phyloP scores from a whole-genome alignment of 1,284 basidiomycete genomes.

The Tremellales sp. region DNA sequence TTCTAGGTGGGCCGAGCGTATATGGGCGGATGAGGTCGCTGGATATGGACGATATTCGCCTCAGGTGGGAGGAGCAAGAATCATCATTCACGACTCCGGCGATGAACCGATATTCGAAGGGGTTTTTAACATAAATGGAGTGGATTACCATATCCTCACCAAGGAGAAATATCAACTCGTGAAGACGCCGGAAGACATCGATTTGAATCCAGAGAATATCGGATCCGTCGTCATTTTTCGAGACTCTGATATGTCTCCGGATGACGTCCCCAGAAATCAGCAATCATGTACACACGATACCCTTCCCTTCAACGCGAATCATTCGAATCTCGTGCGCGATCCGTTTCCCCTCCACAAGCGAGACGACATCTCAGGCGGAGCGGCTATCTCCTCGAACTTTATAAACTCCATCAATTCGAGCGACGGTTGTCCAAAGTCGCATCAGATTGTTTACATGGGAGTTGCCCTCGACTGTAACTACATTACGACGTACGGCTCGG shows the following conservation, averaged over 20 bases:
- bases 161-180: constrained; percentile 64
- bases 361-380: constrained; percentile 31
- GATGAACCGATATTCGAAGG: constrained; percentile 66
- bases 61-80: constrained; percentile 65
- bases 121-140: constrained; percentile 64
- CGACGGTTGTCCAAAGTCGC: constrained; percentile 67
- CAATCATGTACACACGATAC: constrained; percentile 63
- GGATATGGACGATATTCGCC: constrained; percentile 22
- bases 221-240: constrained; percentile 65
- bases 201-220: constrained; percentile 56
- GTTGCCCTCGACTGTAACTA: constrained; percentile 87
- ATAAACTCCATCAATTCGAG: constrained; percentile 62
- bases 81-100: constrained; percentile 66
- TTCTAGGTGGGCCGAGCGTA: constrained; percentile 51
- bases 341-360: constrained; percentile 10
- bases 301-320: constrained; percentile 64
- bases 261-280: constrained; percentile 10
- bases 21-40: constrained; percentile 28
- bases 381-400: constrained; percentile 55
- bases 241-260: constrained; percentile 49
- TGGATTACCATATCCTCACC: constrained; percentile 69
- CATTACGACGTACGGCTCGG: constrained; percentile 58
- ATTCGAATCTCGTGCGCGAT: constrained; percentile 54
- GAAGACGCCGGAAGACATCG: constrained; percentile 53
- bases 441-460: constrained; percentile 69